Evolutionary conservation across 176 grass and related monocot genomes (phyloP), one percentile per base, ranked within the genome.

Genomic region (Cenchrus americanus): DNA sequence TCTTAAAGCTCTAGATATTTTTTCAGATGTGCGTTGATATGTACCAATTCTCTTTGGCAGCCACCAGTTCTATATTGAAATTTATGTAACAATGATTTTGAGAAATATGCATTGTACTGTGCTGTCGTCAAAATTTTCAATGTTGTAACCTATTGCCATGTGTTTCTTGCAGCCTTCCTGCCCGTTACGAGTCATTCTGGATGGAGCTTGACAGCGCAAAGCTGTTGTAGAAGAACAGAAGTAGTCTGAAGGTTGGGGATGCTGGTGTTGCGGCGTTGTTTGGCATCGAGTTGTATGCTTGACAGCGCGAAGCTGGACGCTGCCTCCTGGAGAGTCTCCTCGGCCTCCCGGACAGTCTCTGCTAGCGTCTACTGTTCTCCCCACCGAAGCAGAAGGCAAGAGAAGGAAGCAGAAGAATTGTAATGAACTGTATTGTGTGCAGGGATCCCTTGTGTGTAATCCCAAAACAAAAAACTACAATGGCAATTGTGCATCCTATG

Each of bases 281-380:
- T 88, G 95, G 95, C 71, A 76, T 94, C 7, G 95, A 97, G 84
- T 63, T 94, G 71, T 97, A 97, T 37, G 92, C 90, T 8, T 94
- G 92, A 30, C 27, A 30, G 27, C 1, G 27, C 27, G 27, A 27
- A 27, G 27, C 27, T 27, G 27, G 27, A 27, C 27, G 27, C 27
- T 27, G 27, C 27, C 27, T 27, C 27, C 27, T 1, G 27, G 27
- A 30, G 27, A 30, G 27, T 30, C 27, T 30, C 27, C 27, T 30
- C 2, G 27, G 27, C 27, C 27, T 37, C 34, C 34, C 34, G 34
- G 34, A 37, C 3, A 37, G 34, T 37, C 34, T 37, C 34, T 37
- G 34, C 34, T 37, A 37, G 34, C 34, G 34, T 3, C 34, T 37
- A 37, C 34, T 37, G 34, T 37, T 37, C 34, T 37, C 34, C 34